Evolutionary conservation across 2,329 filamentous ascomycete species (phyloP), one percentile per base, ranked within the genome.

Genomic region (Cladophialophora exuberans): DNA sequence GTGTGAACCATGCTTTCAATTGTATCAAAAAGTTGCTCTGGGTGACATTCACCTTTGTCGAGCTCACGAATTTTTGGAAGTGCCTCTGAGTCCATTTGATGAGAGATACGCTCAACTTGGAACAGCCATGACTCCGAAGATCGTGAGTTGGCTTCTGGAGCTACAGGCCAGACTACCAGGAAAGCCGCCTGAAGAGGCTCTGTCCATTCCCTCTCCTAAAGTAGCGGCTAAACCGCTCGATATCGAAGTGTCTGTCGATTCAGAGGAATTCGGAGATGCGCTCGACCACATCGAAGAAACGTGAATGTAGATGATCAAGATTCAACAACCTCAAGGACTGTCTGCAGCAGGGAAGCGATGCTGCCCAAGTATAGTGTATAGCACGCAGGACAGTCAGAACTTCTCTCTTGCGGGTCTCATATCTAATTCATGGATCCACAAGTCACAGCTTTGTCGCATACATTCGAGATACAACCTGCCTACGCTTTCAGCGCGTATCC

Each of bases 401-500:
- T 65, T 67, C 41, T 67, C 65, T 35, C 62, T 60, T 4, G 65
- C 64, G 3, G 65, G 65, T 38, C 65, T 70, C 69, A 81, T 72
- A 62, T 81, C 78, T 31, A 81, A 62, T 65, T 81, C 78, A 67
- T 80, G 76, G 3, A 75, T 78, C 77, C 76, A 81, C 39, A 80
- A 58, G 42, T 74, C 76, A n/a, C 76, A 75, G 54, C 71, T 70
- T 63, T 79, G 77, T 59, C 78, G 67, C 56, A 72, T 67, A 59
- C 81, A 67, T 72, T 74, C 82, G 6, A 83, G 62, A 66, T 84
- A 83, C 2, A 78, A 78, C 67, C 79, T 77, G 2, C 81, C 81
- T 3, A 84, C 79, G 22, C 78, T 79, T 65, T 84, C 80, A 0
- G 80, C 79, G 46, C 78, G 78, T 72, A 84, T 84, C 54, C 76